phyloP scores from a whole-genome alignment of 163 green algal genomes.

The Coccomyxa subellipsoidea region DNA sequence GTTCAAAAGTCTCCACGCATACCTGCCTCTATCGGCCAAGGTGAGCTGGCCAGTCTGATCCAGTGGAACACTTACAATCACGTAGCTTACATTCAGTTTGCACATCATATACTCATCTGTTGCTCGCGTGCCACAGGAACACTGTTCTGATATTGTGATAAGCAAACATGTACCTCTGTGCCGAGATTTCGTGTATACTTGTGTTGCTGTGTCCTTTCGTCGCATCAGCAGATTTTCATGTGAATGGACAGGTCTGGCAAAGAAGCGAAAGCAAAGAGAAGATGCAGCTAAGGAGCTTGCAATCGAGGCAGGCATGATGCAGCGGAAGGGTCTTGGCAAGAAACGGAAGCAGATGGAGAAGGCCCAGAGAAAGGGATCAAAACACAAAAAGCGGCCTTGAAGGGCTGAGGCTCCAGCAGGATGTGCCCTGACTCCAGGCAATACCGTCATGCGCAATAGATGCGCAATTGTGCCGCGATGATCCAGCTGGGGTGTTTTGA shows the following conservation, averaged over 20 bases:
- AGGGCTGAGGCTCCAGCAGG: not conserved
- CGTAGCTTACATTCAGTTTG: too few species aligned
- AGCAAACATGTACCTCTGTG: too few species aligned
- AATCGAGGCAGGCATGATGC: not conserved
- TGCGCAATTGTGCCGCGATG: too few species aligned
- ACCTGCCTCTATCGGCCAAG: not conserved
- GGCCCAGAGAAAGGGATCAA: not conserved
- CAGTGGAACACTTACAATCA: not conserved
- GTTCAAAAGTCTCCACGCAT: not conserved
- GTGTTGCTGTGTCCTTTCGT: not conserved
- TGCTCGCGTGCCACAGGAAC: too few species aligned
- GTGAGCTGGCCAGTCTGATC: not conserved
- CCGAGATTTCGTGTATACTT: not conserved
- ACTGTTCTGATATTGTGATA: too few species aligned
- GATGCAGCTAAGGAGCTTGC: not conserved
- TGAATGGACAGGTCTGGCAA: not conserved
- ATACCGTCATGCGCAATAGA: too few species aligned
- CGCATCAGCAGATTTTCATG: not conserved
- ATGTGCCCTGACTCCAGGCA: too few species aligned
- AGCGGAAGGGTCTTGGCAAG: constrained; percentile 4
- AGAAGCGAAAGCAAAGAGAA: not conserved
- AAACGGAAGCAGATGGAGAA: not conserved
- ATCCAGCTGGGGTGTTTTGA: too few species aligned
- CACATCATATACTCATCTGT: too few species aligned
- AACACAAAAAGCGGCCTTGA: not conserved